Evolutionary conservation across 257 asterid species (phyloP), one percentile per base, ranked within the genome.

Genomic region (Echium plantagineum): DNA sequence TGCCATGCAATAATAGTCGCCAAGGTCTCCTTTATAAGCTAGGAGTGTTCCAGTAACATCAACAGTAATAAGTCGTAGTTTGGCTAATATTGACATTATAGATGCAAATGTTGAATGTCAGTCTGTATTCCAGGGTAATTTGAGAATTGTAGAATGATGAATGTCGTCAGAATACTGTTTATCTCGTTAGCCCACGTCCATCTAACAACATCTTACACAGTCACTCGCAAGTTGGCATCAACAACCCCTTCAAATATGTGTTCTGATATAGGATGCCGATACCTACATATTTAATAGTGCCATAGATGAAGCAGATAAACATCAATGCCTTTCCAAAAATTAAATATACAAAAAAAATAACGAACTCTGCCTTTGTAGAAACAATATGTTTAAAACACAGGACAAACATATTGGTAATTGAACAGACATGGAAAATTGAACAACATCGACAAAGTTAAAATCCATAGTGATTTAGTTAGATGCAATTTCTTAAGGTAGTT

Each of bases 1-100:
- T 62, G 98, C 97, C 94, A 91, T 85, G 80, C 98, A 91, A 68
- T 91, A 91, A 78, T 91, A 91, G 80, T 91, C 98, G 17, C 98
- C 98, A 47, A 91, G 95, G 75, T 91, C 89, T 70, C 98, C 98
- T 76, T 91, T 91, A 81, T 91, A 91, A 66, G 98, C 98, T 56
- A 91, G 72, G 66, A 91, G 83, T 5, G 98, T 91, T 56, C 98
- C 98, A 4, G 98, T 91, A 64, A 91, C 98, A 78, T 91, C 98
- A 69, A 91, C 81, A 1, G 97, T 91, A 70, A 91, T 66, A 69
- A 90, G 75, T 2, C 94, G 90, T 58, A 91, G 75, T 69, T 76
- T 91, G 10, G 71, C 54, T 38, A 91, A 77, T 60, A 81, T 62
- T 32, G 96, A 83, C 98, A 91, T 91, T 54, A 64, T 65, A 62